phyloP scores from a whole-genome alignment of 2,329 filamentous ascomycete species.

The Curvularia eragrostidis region DNA sequence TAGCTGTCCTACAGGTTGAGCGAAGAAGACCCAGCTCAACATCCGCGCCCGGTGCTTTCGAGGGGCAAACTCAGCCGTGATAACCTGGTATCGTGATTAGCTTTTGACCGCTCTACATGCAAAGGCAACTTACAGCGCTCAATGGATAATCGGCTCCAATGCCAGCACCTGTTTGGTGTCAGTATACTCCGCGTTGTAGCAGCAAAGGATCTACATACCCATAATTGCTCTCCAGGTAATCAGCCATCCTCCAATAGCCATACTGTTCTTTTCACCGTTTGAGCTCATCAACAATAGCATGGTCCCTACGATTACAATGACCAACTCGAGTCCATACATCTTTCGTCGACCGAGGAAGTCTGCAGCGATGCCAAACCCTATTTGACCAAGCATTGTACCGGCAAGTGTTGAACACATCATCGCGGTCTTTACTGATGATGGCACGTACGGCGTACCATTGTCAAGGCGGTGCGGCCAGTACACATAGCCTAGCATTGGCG shows the following conservation, averaged over 20 bases:
- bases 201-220: conserved; percentile 31
- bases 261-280: conserved; percentile 43
- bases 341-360: conserved; percentile 49
- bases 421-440: conserved; percentile 44
- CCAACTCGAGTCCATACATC: conserved; percentile 51
- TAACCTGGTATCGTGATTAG: conserved; percentile 26
- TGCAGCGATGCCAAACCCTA: conserved; percentile 50
- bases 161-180: conserved; percentile 34
- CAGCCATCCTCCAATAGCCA: conserved; percentile 50
- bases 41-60: conserved; percentile 49
- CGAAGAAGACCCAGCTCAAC: conserved; percentile 52
- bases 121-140: conserved; percentile 33
- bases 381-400: conserved; percentile 49
- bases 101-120: not conserved
- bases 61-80: conserved; percentile 51
- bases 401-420: conserved; percentile 50
- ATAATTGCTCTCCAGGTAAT: conserved; percentile 51
- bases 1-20: conserved; percentile 52
- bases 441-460: conserved; percentile 33
- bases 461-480: conserved; percentile 44
- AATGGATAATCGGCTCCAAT: conserved; percentile 51
- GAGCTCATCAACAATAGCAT: conserved; percentile 51
- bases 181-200: not conserved
- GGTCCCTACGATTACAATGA: conserved; percentile 51
- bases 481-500: conserved; percentile 50